phyloP scores from a whole-genome alignment of 805 yeast species.

The Wickerhamomyces sydowiorum region DNA sequence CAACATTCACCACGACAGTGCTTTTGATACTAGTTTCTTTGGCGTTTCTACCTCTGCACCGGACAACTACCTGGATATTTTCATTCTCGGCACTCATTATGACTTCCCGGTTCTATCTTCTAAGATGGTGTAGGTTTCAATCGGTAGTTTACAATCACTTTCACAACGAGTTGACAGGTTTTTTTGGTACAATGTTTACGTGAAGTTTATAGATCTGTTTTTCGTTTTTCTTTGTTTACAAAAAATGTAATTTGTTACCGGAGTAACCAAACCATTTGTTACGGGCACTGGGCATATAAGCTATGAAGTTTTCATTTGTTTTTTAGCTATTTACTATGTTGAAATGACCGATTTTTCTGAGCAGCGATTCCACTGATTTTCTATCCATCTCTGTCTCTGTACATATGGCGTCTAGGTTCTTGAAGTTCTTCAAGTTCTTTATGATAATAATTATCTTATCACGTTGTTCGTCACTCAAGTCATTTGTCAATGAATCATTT shows the following conservation, averaged over 20 bases:
- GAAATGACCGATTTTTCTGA: slow-evolving; percentile 46
- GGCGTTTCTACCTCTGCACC: slow-evolving; percentile 57
- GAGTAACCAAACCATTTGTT: not conserved
- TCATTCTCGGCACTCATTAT: slow-evolving; percentile 25
- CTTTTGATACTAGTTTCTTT: slow-evolving; percentile 54
- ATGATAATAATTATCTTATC: slow-evolving; percentile 14
- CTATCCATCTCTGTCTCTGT: slow-evolving; percentile 58
- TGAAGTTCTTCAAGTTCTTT: slow-evolving; percentile 43
- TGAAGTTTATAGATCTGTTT: not conserved
- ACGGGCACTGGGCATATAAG: not conserved
- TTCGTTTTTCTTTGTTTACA: slow-evolving; percentile 1
- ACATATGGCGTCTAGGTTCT: slow-evolving; percentile 61
- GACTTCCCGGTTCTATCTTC: not conserved
- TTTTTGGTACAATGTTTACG: not conserved
- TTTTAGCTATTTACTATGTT: slow-evolving; percentile 35
- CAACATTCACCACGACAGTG: slow-evolving; percentile 53
- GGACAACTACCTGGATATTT: slow-evolving; percentile 56
- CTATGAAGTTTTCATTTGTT: not conserved
- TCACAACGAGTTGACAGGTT: not conserved
- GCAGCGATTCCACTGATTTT: slow-evolving; percentile 43
- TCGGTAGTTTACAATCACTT: slow-evolving; percentile 1
- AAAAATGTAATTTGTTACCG: not conserved
- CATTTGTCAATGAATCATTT: not conserved
- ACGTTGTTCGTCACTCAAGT: slow-evolving; percentile 1
- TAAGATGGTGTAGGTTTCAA: slow-evolving; percentile 2